Conservation (phyloP, 441 rosid species). For the Melastoma candidum region DNA sequence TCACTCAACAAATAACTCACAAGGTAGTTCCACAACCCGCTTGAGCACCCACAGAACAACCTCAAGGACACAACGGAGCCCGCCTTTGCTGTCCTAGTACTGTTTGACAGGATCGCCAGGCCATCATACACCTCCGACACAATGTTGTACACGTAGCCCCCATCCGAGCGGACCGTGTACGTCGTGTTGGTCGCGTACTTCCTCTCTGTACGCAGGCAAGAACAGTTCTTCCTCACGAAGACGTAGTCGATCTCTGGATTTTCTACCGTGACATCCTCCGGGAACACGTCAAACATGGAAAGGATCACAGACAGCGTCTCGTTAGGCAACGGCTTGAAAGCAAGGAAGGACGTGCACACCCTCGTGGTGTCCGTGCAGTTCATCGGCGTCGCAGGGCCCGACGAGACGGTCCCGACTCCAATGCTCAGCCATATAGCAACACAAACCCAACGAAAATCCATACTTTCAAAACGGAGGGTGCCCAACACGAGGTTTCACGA, state of each 20-base stretch:
- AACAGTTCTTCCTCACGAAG: conserved; percentile 78
- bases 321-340: conserved; percentile 55
- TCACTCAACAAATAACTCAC: conserved; percentile 79
- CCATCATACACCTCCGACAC: conserved; percentile 70
- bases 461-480: too few relatives aligned
- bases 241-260: conserved; percentile 37
- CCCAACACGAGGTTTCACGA: too few relatives aligned
- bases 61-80: conserved; percentile 77
- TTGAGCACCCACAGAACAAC: conserved; percentile 91
- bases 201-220: conserved; percentile 50
- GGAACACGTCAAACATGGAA: conserved; percentile 90
- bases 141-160: conserved; percentile 50
- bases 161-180: conserved; percentile 59
- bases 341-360: conserved; percentile 80
- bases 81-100: conserved; percentile 36
- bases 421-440: conserved; percentile 10
- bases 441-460: too few relatives aligned
- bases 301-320: conserved; percentile 56
- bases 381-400: conserved; percentile 46
- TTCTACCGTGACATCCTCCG: conserved; percentile 55
- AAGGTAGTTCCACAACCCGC: conserved; percentile 91
- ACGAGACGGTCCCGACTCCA: conserved; percentile 9
- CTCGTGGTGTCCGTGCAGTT: conserved; percentile 76
- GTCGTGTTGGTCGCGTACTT: conserved; percentile 70
- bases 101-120: conserved; percentile 56